Percentiles rank a stretch among this genome's conserved stretches.
Conservation (phyloP, 2,329 filamentous ascomycete genomes). For the Trichophyton mentagrophytes region DNA sequence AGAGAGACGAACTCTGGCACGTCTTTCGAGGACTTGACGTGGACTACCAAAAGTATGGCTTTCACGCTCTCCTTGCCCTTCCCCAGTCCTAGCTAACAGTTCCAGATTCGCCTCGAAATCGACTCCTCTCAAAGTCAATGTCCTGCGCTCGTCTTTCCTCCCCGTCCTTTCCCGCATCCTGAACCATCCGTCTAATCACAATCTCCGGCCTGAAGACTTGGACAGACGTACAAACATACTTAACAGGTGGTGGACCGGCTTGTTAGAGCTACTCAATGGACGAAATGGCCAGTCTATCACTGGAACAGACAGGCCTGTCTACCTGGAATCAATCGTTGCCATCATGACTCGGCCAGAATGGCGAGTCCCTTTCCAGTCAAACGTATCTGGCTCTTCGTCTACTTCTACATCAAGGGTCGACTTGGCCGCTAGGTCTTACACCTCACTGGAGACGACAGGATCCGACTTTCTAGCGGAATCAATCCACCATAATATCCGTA, state of each 20-base stretch:
- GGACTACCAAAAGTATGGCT: constrained; percentile 51
- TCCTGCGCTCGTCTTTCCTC: constrained; percentile 58
- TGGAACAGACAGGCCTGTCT: constrained; percentile 67
- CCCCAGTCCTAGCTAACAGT: constrained; percentile 7
- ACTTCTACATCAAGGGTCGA: constrained; percentile 24
- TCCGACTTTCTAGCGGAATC: constrained; percentile 61
- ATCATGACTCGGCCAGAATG: constrained; percentile 86
- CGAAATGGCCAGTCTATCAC: constrained; percentile 63
- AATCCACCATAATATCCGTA: constrained; percentile 75
- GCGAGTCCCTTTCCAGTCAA: constrained; percentile 56
- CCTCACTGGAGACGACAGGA: constrained; percentile 47
- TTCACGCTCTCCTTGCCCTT: constrained; percentile 5
- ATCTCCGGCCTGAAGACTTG: constrained; percentile 61
- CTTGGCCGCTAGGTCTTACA: constrained; percentile 38
- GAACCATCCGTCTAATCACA: constrained; percentile 52
- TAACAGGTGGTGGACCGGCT: constrained; percentile 79
- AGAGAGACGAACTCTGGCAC: constrained; percentile 58
- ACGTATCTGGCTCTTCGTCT: constrained; percentile 34
- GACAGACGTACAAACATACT: constrained; percentile 67
- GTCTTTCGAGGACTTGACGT: constrained; percentile 55
- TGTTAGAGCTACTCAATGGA: constrained; percentile 71
- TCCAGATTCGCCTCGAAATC: constrained; percentile 58
- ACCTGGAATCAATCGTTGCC: constrained; percentile 64
- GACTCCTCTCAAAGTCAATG: constrained; percentile 58
- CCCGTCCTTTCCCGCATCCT: constrained; percentile 64